A percentile compares a stretch with the other conserved stretches of the same genome.
Conservation (phyloP, 441 rosid species). For the Mallotus japonicus region DNA sequence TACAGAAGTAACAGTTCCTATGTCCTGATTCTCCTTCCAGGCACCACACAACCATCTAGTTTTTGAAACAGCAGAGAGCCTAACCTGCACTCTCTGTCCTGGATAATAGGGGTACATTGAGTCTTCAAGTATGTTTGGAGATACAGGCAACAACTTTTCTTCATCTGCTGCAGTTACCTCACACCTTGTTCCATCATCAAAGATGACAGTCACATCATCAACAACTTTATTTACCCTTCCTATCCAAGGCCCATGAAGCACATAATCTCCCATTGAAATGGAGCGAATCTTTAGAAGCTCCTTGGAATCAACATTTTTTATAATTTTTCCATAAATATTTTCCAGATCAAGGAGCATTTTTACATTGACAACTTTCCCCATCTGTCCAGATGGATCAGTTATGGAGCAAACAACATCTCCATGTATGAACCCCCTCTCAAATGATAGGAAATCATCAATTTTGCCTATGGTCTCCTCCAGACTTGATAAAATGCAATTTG, state of each 20-base stretch:
- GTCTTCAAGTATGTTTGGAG: slow-evolving; percentile 66
- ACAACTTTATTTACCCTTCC: slow-evolving; percentile 69
- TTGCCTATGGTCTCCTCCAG: slow-evolving; percentile 76
- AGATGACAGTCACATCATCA: slow-evolving; percentile 55
- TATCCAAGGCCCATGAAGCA: slow-evolving; percentile 74
- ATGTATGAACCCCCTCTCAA: slow-evolving; percentile 62
- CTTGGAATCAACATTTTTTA: slow-evolving; percentile 62
- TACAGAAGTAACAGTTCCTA: slow-evolving; percentile 69
- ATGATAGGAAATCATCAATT: slow-evolving; percentile 83
- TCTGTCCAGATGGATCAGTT: slow-evolving; percentile 70
- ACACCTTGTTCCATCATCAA: slow-evolving; percentile 73
- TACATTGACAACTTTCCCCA: slow-evolving; percentile 63
- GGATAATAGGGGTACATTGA: slow-evolving; percentile 63
- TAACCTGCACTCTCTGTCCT: slow-evolving; percentile 79
- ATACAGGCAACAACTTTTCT: slow-evolving; percentile 57
- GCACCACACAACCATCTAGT: slow-evolving; percentile 59
- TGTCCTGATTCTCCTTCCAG: slow-evolving; percentile 38
- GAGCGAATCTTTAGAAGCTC: slow-evolving; percentile 52
- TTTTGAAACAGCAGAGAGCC: slow-evolving; percentile 46
- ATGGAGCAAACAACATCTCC: slow-evolving; percentile 77
- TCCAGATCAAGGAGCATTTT: slow-evolving; percentile 69
- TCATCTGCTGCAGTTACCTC: slow-evolving; percentile 59
- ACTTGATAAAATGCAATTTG: slow-evolving; percentile 66
- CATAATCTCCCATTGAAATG: slow-evolving; percentile 73
- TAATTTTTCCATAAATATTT: slow-evolving; percentile 48